Evolutionary conservation across 352 stramenopile species (phyloP), one percentile per base, ranked within the genome.

Genomic region (Phytophthora boehmeriae): DNA sequence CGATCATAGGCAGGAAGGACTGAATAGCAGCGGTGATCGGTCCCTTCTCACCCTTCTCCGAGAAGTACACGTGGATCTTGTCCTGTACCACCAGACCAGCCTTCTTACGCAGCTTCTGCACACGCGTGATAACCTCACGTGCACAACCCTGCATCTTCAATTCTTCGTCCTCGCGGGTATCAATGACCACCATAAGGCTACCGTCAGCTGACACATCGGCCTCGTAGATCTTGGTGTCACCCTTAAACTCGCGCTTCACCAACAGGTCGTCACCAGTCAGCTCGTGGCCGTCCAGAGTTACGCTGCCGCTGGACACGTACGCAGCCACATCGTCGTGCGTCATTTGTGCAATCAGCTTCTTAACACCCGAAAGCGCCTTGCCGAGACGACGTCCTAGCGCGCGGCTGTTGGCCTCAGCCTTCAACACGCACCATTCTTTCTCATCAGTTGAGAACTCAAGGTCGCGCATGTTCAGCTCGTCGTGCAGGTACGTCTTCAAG

Each of bases 71-170:
- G 63, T 99, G 95, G 59, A 99, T 96, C 66, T 96, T 92, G 78
- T 99, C 97, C 63, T 90, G 88, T 32, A 98, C 73, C 51, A 97
- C 90, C 5, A 99, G 80, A 5, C 96, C 96, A 13, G 95, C 90
- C 66, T 90, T 95, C 80, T 99, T 99, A 35, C 98, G 86, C 48
- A 99, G 79, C 78, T 99, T 99, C 75, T 99, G 98, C 65, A 99
- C 96, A 36, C 93, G 90, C 65, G 97, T 99, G 59, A 99, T 97
- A 45, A 99, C 86, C 70, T 99, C 97, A 60, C 98, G 93, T 2
- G 97, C 92, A 57, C 89, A 91, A 47, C 95, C 96, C 57, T 98
- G 88, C 56, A 87, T 81, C 52, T 98, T 92, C 13, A 99, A 93
- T 56, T 97, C 79, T 58, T 99, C 93, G 73, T 99, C 96, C 70